These are phyloP conservation scores for Oleoguttula mirabilis DNA, from an alignment of 495 filamentous ascomycete species.

Conservation along the genomic window DNA sequence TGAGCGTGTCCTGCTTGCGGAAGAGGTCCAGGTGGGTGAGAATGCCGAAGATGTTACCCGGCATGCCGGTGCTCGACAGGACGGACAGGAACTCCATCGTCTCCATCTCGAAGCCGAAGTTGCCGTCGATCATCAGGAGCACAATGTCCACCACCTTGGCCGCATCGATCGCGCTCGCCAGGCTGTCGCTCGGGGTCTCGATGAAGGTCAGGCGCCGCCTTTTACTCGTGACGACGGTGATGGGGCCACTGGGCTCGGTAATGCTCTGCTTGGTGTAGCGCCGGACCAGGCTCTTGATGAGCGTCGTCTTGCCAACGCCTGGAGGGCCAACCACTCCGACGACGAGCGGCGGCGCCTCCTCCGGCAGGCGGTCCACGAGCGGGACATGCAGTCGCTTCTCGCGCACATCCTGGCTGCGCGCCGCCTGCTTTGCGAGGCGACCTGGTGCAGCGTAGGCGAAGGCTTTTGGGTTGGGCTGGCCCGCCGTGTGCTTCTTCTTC, in stretches of 20 bases:
- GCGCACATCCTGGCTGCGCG: slow-evolving; percentile 88
- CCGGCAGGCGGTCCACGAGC: slow-evolving; percentile 83
- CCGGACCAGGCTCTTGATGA: slow-evolving; percentile 84
- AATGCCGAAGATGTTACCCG: slow-evolving; percentile 94
- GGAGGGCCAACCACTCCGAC: slow-evolving; percentile 89
- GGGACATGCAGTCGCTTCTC: slow-evolving; percentile 95
- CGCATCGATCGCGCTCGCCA: slow-evolving; percentile 89
- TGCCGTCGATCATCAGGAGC: slow-evolving; percentile 92
- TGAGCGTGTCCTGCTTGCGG: slow-evolving; percentile 76
- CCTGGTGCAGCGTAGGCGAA: slow-evolving; percentile 81
- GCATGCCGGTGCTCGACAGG: slow-evolving; percentile 81
- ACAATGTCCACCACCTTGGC: slow-evolving; percentile 96
- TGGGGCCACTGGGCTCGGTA: slow-evolving; percentile 73
- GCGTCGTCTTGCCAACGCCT: slow-evolving; percentile 68
- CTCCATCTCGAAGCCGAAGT: slow-evolving; percentile 99
- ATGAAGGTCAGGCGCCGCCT: slow-evolving; percentile 84
- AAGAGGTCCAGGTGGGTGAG: slow-evolving; percentile 94
- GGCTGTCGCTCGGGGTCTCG: slow-evolving; percentile 85
- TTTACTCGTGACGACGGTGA: slow-evolving; percentile 92
- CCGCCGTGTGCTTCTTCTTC: slow-evolving; percentile 67
- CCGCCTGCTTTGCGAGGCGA: slow-evolving; percentile 68
- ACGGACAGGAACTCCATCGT: slow-evolving; percentile 98
- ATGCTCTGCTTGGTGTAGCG: slow-evolving; percentile 94
- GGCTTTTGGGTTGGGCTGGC: slow-evolving; percentile 71
- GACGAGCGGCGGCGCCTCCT: slow-evolving; percentile 87